Conservation (phyloP, 805 yeast species). For the Lachancea fermentati region DNA sequence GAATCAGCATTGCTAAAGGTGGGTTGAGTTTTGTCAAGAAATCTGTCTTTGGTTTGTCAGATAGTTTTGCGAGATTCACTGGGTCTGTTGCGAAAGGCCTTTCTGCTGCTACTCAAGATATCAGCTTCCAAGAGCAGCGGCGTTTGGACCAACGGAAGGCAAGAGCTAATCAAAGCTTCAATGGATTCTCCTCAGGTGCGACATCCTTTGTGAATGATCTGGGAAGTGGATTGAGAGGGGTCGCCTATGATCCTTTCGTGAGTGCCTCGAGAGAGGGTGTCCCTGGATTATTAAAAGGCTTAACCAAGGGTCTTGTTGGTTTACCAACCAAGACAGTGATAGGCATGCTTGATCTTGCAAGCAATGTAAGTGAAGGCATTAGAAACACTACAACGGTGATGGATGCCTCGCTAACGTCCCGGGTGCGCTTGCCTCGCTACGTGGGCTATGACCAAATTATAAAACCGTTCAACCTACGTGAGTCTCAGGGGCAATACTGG, state of each 20-base stretch:
- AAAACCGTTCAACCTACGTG: slow-evolving; percentile 70
- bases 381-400: slow-evolving; percentile 87
- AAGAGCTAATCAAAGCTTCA: slow-evolving; percentile 76
- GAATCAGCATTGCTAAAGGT: slow-evolving; percentile 94
- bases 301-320: slow-evolving; percentile 93
- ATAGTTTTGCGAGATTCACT: slow-evolving; percentile 86
- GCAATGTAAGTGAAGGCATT: slow-evolving; percentile 90
- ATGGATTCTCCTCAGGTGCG: slow-evolving; percentile 82
- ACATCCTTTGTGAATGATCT: slow-evolving; percentile 81
- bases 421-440: slow-evolving; percentile 77
- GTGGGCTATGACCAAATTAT: slow-evolving; percentile 66
- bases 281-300: slow-evolving; percentile 84
- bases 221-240: slow-evolving; percentile 81
- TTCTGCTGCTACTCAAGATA: slow-evolving; percentile 84
- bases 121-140: slow-evolving; percentile 75
- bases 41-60: slow-evolving; percentile 91
- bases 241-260: slow-evolving; percentile 84
- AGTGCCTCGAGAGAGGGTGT: slow-evolving; percentile 91
- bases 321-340: slow-evolving; percentile 95
- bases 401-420: slow-evolving; percentile 69
- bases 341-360: slow-evolving; percentile 88
- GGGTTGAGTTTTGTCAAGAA: slow-evolving; percentile 90
- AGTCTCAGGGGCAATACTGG: slow-evolving; percentile 94
- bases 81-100: slow-evolving; percentile 94
- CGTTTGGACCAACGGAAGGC: slow-evolving; percentile 70